Evolutionary conservation across 352 stramenopile species (phyloP).

Genomic region (Pythium dissotocum): DNA sequence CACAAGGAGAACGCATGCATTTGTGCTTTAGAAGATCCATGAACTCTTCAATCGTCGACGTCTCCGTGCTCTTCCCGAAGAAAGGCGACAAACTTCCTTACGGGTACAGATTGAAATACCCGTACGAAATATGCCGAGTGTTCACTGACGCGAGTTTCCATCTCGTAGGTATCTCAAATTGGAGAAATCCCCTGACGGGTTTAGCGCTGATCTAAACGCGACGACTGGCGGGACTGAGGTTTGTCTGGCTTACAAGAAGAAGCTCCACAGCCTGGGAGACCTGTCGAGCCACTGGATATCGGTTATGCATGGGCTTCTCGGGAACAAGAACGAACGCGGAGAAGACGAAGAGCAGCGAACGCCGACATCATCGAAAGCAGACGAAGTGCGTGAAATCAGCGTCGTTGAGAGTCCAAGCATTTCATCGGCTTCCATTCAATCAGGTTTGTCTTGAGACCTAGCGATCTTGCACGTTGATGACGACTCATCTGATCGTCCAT

Average conservation of each 20-base stretch:
- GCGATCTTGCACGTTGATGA: neutral
- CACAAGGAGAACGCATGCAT: constrained; percentile 80
- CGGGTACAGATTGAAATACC: constrained; percentile 35
- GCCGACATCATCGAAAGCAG: constrained; percentile 2
- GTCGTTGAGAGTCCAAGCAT: neutral
- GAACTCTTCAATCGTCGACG: constrained; percentile 61
- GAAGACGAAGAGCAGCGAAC: neutral
- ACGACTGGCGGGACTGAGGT: constrained; percentile 77
- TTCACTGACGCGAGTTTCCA: neutral
- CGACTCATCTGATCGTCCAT: neutral
- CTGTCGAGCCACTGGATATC: neutral
- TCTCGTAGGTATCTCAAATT: constrained; percentile 69
- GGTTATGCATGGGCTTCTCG: constrained; percentile 2
- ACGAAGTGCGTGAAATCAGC: constrained; percentile 23
- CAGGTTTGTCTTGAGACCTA: neutral
- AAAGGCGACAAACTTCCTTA: constrained; percentile 86
- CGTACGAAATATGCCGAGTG: too few relatives aligned
- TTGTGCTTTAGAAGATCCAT: constrained; percentile 74
- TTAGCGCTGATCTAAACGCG: constrained; percentile 71
- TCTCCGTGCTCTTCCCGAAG: constrained; percentile 72
- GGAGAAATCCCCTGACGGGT: constrained; percentile 66
- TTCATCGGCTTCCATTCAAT: neutral
- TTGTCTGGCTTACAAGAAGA: constrained; percentile 79
- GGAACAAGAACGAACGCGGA: neutral
- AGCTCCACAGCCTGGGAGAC: constrained; percentile 8